phyloP scores from a whole-genome alignment of 371 early-diverging fungal species.

The Mucor circinelloides region DNA sequence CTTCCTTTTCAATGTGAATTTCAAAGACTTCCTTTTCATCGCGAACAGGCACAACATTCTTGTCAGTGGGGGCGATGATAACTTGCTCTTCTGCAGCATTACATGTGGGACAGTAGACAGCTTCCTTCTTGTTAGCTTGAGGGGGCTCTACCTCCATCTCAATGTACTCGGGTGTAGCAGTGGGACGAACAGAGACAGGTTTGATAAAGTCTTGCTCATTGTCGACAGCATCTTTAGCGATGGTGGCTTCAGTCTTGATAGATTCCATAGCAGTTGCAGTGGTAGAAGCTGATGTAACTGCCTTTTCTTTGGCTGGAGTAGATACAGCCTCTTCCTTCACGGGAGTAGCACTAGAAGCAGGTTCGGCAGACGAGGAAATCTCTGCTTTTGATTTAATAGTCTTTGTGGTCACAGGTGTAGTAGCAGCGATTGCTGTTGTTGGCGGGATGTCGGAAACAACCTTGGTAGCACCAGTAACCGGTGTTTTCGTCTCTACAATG shows the following conservation, averaged over 20 bases:
- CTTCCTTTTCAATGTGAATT: neutral
- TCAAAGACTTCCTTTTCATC: neutral
- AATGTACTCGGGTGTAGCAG: neutral
- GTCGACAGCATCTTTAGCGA: neutral
- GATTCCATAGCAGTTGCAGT: neutral
- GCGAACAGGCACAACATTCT: neutral
- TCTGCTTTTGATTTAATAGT: neutral
- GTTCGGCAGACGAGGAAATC: neutral
- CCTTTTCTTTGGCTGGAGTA: neutral
- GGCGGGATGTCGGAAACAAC: neutral
- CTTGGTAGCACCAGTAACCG: neutral
- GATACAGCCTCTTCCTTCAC: neutral
- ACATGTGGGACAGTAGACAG: slow-evolving; percentile 5
- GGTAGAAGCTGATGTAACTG: neutral
- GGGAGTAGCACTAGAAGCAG: neutral
- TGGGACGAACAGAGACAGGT: neutral
- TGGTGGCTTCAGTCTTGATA: neutral
- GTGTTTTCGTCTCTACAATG: slow-evolving; percentile 4
- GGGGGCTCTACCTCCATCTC: neutral
- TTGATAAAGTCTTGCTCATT: neutral
- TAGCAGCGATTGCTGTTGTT: neutral
- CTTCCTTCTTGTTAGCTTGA: neutral
- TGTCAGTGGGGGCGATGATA: slow-evolving; percentile 1
- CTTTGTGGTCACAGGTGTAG: neutral
- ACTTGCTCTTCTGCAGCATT: slow-evolving; percentile 8